These are phyloP conservation scores for Trametes sp. DNA, from an alignment of 1,284 basidiomycete species.

Conservation along the genomic window DNA sequence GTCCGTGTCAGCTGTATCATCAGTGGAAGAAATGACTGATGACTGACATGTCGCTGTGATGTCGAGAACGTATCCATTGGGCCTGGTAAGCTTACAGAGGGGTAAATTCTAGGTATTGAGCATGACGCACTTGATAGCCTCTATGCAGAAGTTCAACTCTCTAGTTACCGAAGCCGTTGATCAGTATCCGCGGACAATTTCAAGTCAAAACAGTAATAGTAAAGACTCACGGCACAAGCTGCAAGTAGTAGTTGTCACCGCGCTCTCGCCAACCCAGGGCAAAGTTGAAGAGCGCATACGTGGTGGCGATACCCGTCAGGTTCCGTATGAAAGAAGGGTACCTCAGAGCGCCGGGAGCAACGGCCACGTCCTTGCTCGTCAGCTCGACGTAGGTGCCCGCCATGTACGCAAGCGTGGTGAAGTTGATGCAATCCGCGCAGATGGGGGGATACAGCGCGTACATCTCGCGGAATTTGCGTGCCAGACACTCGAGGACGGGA, in stretches of 20 bases:
- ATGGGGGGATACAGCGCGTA: constrained; percentile 5
- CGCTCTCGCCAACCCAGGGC: constrained; percentile 4
- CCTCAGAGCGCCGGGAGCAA: background rate
- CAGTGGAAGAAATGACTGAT: background rate
- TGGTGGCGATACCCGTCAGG: constrained; percentile 5
- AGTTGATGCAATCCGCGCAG: constrained; percentile 9
- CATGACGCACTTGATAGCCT: constrained; percentile 12
- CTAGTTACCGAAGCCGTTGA: background rate
- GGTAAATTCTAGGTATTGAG: background rate
- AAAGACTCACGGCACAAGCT: constrained; percentile 13
- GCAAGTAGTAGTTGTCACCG: constrained; percentile 1
- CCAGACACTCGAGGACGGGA: constrained; percentile 16
- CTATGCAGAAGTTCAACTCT: background rate
- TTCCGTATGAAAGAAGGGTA: constrained; percentile 9
- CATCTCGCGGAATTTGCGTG: constrained; percentile 2
- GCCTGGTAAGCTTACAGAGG: background rate
- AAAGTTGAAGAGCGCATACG: constrained; percentile 16
- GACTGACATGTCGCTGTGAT: constrained; percentile 17
- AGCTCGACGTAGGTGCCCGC: constrained; percentile 8
- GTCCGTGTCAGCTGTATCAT: too few species aligned
- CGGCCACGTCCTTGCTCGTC: background rate
- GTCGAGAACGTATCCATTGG: background rate
- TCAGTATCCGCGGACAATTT: background rate
- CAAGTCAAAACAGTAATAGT: background rate
- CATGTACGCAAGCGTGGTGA: constrained; percentile 7